Base-by-base conservation (phyloP, 2,329 filamentous ascomycete species). In the Tolypocladium inflatum region DNA sequence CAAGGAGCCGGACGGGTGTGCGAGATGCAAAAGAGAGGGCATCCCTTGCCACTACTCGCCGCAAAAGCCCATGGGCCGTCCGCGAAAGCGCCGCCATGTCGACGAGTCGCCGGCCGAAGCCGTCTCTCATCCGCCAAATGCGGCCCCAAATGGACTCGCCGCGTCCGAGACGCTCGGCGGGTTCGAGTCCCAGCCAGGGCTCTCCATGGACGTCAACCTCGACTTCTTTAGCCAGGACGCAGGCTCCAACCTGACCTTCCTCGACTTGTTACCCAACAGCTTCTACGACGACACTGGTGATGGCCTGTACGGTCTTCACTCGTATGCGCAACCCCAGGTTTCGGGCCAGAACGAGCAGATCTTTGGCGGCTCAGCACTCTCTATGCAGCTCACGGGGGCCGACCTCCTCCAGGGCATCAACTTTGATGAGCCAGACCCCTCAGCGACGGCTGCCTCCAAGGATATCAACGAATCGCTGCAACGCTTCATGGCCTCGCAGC, bases 11-110 rank as follows among this genome's bases (percentile, higher is more conserved):
- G 76, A 80, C 56, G 83, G 83, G 58, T 88, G 85, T 67, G 71
- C 76, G 9, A 78, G 85, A 58, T 88, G 85, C 66, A 75, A 72
- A 57, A 76, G 76, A 58, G 84, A 87, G 63, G 76, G 75, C 58
- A 78, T 86, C 48, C 57, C 60, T 48, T 88, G 85, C 65, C 75
- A 82, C 62, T 88, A 87, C 70, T 87, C 84, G 9, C 74, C 78
- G 15, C 85, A 87, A 67, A 87, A 87, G 70, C 82, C 75, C 45
- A 87, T 87, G 84, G 85, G 85, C 4, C 76, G 85, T 48, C 85
- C 85, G 26, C 75, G 83, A 57, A 87, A 87, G 70, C 75, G 81
- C 58, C 77, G 73, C 21, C 69, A 70, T 48, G 61, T 68, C 37
- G 74, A 76, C 17, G 63, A 66, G 13, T 3, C 56, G 4, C 42